Evolutionary conservation across 768 basidiomycete species (phyloP).

Genomic region (Porphyrellus cyaneotinctus): DNA sequence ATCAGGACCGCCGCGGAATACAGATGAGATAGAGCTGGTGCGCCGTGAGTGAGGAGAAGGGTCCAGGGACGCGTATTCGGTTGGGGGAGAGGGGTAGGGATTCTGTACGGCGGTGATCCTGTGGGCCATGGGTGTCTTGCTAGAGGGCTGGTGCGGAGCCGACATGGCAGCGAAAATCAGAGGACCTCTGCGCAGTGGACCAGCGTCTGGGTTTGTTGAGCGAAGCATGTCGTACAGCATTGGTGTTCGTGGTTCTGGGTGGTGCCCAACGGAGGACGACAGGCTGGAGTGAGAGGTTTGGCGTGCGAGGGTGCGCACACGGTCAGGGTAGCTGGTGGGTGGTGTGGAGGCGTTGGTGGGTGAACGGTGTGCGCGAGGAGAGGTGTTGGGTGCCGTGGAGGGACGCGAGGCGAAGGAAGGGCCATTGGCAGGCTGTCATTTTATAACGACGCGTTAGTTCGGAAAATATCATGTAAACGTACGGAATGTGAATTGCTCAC

Average conservation of each 20-base stretch:
- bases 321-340: slow-evolving; percentile 21
- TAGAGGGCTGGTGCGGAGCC: slow-evolving; percentile 20
- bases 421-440: slow-evolving; percentile 11
- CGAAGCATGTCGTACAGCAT: slow-evolving; percentile 23
- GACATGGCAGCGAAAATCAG: slow-evolving; percentile 62
- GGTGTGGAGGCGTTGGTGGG: slow-evolving; percentile 6
- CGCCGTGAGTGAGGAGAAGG: background rate
- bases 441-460: slow-evolving; percentile 23
- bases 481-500: slow-evolving; percentile 15
- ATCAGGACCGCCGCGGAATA: background rate
- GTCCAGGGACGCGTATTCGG: slow-evolving; percentile 13
- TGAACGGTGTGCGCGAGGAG: slow-evolving; percentile 12
- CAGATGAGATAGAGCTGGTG: slow-evolving; percentile 3
- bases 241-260: slow-evolving; percentile 1
- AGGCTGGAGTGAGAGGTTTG: slow-evolving; percentile 7
- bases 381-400: slow-evolving; percentile 2
- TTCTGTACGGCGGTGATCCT: background rate
- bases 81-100: slow-evolving; percentile 30
- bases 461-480: slow-evolving; percentile 18
- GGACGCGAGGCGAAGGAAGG: slow-evolving; percentile 7
- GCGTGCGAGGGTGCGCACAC: slow-evolving; percentile 3
- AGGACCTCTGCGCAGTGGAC: slow-evolving; percentile 44
- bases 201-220: slow-evolving; percentile 13
- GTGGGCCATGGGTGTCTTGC: slow-evolving; percentile 3
- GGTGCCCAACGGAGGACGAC: background rate